These are phyloP conservation scores for Alternaria sp. DNA, from an alignment of 2,329 filamentous ascomycete species.

Conservation along the genomic window DNA sequence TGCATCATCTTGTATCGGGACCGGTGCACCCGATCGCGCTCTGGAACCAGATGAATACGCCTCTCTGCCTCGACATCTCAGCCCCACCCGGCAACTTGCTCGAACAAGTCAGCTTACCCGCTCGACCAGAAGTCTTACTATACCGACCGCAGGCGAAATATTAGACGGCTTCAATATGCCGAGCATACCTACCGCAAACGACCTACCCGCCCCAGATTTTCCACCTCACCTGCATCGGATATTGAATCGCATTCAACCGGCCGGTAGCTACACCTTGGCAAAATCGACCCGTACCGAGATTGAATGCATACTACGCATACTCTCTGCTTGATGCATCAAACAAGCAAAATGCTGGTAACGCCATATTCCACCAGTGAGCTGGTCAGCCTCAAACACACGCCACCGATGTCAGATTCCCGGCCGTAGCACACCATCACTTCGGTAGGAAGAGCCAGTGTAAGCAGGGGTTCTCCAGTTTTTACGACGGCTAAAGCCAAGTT, in stretches of 20 bases:
- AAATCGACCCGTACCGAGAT: neutral
- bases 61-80: neutral
- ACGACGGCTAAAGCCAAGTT: slow-evolving; percentile 2
- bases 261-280: slow-evolving; percentile 10
- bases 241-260: slow-evolving; percentile 39
- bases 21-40: neutral
- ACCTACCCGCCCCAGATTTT: slow-evolving; percentile 13
- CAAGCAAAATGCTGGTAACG: neutral
- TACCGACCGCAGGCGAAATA: neutral
- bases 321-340: neutral
- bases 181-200: neutral
- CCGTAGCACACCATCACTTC: neutral
- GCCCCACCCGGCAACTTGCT: neutral
- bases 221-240: slow-evolving; percentile 18
- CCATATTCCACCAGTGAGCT: slow-evolving; percentile 17
- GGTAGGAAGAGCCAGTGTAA: neutral
- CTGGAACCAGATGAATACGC: neutral
- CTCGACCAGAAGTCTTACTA: neutral
- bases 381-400: slow-evolving; percentile 10
- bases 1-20: neutral
- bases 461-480: slow-evolving; percentile 7
- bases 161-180: neutral
- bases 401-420: slow-evolving; percentile 1
- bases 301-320: neutral
- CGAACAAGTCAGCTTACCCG: neutral